These are phyloP conservation scores for Fraxinus americana DNA, from an alignment of 257 asterid genomes.

Conservation along the genomic window DNA sequence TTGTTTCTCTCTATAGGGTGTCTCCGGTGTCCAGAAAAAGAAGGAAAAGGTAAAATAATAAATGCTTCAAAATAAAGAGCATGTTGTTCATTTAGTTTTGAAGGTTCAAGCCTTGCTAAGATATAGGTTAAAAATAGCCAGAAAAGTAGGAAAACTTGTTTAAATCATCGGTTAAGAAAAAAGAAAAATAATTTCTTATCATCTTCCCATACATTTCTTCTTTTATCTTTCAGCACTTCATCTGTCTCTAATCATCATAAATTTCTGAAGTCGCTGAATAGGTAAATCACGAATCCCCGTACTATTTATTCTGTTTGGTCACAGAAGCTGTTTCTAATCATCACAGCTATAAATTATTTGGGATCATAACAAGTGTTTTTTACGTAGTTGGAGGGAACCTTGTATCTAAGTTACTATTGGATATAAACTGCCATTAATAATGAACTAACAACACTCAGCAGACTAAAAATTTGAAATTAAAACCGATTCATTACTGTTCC, in stretches of 20 bases:
- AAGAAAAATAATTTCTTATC: background rate
- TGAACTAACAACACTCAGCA: conserved; percentile 10
- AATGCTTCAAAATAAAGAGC: background rate
- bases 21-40: too few relatives aligned
- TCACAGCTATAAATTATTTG: too few relatives aligned
- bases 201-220: conserved; percentile 4
- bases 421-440: conserved; percentile 6
- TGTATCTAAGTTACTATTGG: conserved; percentile 1
- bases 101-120: conserved; percentile 15
- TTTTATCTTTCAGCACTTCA: background rate
- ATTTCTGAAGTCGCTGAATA: background rate
- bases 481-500: background rate
- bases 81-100: conserved; percentile 2
- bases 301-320: too few relatives aligned
- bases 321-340: too few relatives aligned
- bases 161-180: too few relatives aligned
- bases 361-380: background rate
- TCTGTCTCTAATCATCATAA: background rate
- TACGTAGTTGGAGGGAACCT: background rate
- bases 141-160: too few relatives aligned
- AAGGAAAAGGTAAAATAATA: background rate
- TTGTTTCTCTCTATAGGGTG: background rate
- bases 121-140: background rate
- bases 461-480: background rate
- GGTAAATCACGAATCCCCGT: background rate